These are phyloP conservation scores for Suillus hirtellus DNA, from an alignment of 768 basidiomycete species.

Conservation along the genomic window DNA sequence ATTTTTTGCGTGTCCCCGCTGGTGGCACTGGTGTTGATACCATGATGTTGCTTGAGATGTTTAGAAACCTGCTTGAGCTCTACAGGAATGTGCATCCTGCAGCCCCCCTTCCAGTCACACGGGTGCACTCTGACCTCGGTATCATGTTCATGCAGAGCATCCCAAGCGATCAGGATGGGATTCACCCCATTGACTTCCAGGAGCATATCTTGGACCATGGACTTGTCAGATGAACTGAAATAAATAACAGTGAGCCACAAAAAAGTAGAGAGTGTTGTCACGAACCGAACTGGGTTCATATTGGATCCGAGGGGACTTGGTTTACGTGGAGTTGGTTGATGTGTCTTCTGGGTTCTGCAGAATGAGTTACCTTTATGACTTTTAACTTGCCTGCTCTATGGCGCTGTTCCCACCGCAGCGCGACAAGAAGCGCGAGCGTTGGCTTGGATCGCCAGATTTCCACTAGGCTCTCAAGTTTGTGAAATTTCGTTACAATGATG, in stretches of 20 bases:
- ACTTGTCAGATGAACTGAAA: not conserved
- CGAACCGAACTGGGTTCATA: not conserved
- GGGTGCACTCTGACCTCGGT: not conserved
- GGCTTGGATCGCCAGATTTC: not conserved
- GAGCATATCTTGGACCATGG: not conserved
- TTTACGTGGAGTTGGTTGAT: not conserved
- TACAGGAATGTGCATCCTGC: not conserved
- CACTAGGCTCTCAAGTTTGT: not conserved
- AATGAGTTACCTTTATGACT: too few species aligned
- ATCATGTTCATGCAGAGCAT: not conserved
- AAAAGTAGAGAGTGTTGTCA: not conserved
- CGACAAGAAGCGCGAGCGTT: not conserved
- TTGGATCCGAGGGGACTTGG: not conserved
- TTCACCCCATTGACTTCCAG: not conserved
- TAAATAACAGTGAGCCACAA: not conserved
- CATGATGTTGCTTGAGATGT: not conserved
- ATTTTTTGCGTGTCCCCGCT: not conserved
- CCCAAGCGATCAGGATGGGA: not conserved
- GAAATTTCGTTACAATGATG: not conserved
- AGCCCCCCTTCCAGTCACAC: not conserved
- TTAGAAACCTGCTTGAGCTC: not conserved
- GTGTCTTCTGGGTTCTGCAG: not conserved
- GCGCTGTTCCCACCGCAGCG: not conserved
- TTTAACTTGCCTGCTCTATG: not conserved
- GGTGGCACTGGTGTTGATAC: not conserved